Evolutionary conservation across 2,329 filamentous ascomycete species (phyloP).

Genomic region (Fusarium sp.): DNA sequence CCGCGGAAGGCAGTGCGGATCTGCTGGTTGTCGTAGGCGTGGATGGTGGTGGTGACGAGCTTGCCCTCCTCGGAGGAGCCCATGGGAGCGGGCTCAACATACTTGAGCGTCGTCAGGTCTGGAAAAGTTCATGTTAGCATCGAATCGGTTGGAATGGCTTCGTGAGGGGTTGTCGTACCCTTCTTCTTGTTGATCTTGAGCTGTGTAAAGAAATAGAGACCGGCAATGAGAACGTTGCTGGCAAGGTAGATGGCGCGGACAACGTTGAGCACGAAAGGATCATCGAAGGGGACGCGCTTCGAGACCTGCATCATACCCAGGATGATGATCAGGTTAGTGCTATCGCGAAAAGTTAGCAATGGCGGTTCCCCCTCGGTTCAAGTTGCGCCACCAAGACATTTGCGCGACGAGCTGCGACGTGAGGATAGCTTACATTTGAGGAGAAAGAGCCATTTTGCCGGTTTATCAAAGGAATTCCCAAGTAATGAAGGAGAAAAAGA

Average conservation of each 20-base stretch:
- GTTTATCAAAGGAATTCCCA: not conserved
- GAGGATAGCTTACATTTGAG: slow-evolving; percentile 68
- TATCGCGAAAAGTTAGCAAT: slow-evolving; percentile 53
- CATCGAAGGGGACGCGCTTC: slow-evolving; percentile 94
- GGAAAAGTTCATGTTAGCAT: slow-evolving; percentile 26
- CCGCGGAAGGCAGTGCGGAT: slow-evolving; percentile 86
- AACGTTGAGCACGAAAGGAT: slow-evolving; percentile 71
- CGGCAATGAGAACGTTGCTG: slow-evolving; percentile 83
- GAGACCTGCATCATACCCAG: slow-evolving; percentile 98
- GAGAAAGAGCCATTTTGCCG: slow-evolving; percentile 70
- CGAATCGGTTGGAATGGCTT: not conserved
- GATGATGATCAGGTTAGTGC: slow-evolving; percentile 93
- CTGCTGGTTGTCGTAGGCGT: slow-evolving; percentile 92
- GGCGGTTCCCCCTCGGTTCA: slow-evolving; percentile 34
- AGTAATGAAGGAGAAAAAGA: slow-evolving; percentile 1
- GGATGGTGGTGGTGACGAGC: slow-evolving; percentile 94
- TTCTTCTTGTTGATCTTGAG: slow-evolving; percentile 94
- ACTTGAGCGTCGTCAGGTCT: slow-evolving; percentile 98
- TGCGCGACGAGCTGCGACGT: slow-evolving; percentile 13
- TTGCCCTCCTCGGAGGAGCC: slow-evolving; percentile 95
- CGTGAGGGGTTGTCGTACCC: slow-evolving; percentile 67
- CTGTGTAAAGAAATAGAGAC: slow-evolving; percentile 88
- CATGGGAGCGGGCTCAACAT: slow-evolving; percentile 95
- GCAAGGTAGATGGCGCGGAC: slow-evolving; percentile 65
- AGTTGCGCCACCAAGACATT: slow-evolving; percentile 27